Evolutionary conservation across 2,329 filamentous ascomycete species (phyloP), one percentile per base, ranked within the genome.

Genomic region (Epichloe hybrida): DNA sequence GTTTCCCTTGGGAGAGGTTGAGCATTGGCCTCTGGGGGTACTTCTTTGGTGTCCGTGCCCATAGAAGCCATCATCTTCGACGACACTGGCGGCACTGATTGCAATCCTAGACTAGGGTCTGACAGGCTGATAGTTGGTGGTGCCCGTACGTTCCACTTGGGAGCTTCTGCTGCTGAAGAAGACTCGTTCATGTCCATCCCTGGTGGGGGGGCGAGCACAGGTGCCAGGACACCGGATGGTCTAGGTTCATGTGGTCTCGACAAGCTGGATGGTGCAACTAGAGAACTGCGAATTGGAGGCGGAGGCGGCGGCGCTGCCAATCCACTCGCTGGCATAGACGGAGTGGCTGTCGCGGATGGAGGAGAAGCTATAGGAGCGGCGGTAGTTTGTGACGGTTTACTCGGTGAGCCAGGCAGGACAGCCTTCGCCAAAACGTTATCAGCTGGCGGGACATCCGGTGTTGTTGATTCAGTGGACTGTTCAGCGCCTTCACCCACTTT

Each of bases 61-160:
- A 46, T 50, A 4, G 38, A 4, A 3, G 6, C n/a, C 39, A 35
- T 41, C 15, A 36, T 15, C 20, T 39, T 17, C 3, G 36, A 13
- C 20, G 45, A 5, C 6, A n/a, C 45, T 15, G 31, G 21, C 15
- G 13, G 17, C 40, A 21, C 41, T 17, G 37, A 11, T 15, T 20
- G 48, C 6, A 17, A 43, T 35, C 15, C 31, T 17, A 20, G 48
- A 6, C 21, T 20, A 31, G 34, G 48, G 17, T 50, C 48, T 15
- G 40, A 27, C 20, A 50, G 34, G 23, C 49, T 41, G 27, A 50
- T 46, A 44, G 56, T 51, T n/a, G 71, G 71, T 12, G 64, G 67
- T 35, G 71, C 72, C n/a, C 73, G 65, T 23, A 72, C 63, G 49
- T 69, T 68, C 13, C 68, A 72, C 54, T 69, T 73, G 37, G 66